Evolutionary conservation across 108 stramenopile species (phyloP).

Genomic region (Cylindrotheca closterium): DNA sequence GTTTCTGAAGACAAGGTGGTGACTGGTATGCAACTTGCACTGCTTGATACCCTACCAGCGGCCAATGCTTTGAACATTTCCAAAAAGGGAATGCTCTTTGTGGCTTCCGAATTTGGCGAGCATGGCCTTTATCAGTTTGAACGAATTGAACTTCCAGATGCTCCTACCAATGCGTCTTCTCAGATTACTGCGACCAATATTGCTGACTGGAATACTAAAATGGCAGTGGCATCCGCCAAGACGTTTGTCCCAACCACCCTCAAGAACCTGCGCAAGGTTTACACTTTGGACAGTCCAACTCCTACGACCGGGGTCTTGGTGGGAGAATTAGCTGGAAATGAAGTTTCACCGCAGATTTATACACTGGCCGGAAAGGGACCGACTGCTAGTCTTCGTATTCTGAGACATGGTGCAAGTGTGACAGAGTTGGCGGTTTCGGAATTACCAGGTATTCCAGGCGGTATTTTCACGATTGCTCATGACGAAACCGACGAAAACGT

Average conservation of each 20-base stretch:
- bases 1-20: slow-evolving; percentile 55
- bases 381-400: slow-evolving; percentile 73
- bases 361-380: slow-evolving; percentile 90
- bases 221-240: slow-evolving; percentile 51
- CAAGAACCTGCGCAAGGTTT: slow-evolving; percentile 78
- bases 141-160: slow-evolving; percentile 80
- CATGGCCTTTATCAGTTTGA: slow-evolving; percentile 96
- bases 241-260: slow-evolving; percentile 78
- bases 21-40: slow-evolving; percentile 52
- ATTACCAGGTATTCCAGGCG: slow-evolving; percentile 91
- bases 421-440: slow-evolving; percentile 94
- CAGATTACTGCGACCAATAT: not conserved
- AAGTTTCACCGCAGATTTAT: slow-evolving; percentile 92
- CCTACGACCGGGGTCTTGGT: slow-evolving; percentile 88
- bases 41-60: slow-evolving; percentile 90
- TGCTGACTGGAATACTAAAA: slow-evolving; percentile 28
- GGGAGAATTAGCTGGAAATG: slow-evolving; percentile 89
- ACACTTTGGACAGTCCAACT: slow-evolving; percentile 76
- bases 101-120: slow-evolving; percentile 93
- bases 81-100: slow-evolving; percentile 88
- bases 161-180: slow-evolving; percentile 42
- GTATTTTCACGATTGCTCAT: slow-evolving; percentile 83
- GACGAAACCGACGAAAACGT: slow-evolving; percentile 25
- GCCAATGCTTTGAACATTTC: slow-evolving; percentile 89
- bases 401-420: slow-evolving; percentile 91